phyloP scores from a whole-genome alignment of 2,329 filamentous ascomycete species.

The Hirsutella rhossiliensis region DNA sequence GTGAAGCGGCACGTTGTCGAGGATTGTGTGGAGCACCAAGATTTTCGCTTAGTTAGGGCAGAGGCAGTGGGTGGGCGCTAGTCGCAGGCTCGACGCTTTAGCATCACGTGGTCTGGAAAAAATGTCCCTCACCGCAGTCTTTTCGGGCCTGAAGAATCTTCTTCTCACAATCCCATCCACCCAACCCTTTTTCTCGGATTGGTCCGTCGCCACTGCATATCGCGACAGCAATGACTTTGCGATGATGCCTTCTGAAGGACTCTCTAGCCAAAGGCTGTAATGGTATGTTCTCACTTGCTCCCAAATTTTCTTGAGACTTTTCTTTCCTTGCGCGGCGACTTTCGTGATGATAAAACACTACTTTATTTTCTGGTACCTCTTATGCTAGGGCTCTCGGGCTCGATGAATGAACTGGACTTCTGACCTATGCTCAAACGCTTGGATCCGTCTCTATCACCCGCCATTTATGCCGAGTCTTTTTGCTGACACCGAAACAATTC shows the following conservation, averaged over 20 bases:
- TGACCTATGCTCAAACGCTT: constrained; percentile 33
- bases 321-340: constrained; percentile 1
- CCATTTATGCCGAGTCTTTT: neutral
- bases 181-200: too few species aligned
- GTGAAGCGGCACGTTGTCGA: constrained; percentile 10
- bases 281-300: constrained; percentile 20
- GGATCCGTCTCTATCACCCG: neutral
- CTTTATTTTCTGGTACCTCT: constrained; percentile 92
- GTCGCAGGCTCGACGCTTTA: neutral
- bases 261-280: neutral
- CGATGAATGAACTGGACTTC: constrained; percentile 84
- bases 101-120: neutral
- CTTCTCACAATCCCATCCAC: too few species aligned
- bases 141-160: too few species aligned
- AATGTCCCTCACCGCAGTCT: neutral
- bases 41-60: constrained; percentile 36
- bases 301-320: neutral
- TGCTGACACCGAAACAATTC: neutral
- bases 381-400: constrained; percentile 63
- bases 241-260: neutral
- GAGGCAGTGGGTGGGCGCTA: constrained; percentile 1
- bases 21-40: constrained; percentile 29
- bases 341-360: constrained; percentile 61
- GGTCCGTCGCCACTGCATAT: too few species aligned
- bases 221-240: too few species aligned